phyloP scores from a whole-genome alignment of 139 green algal genomes.

The Chlamydomonas sp. region DNA sequence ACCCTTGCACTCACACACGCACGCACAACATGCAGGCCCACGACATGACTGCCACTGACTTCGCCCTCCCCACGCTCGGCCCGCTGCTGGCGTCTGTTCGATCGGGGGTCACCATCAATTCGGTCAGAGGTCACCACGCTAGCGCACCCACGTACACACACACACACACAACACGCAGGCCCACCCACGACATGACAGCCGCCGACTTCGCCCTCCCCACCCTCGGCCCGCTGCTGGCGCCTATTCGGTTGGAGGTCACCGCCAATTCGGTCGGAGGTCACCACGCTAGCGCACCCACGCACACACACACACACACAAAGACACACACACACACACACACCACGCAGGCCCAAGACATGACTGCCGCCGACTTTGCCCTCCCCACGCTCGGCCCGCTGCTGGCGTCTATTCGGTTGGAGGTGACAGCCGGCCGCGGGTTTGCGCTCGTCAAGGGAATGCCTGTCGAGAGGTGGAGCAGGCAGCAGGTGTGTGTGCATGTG shows the following conservation, averaged over 20 bases:
- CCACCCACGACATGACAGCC: conserved; percentile 6
- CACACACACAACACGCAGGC: not conserved
- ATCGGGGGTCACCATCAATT: conserved; percentile 7
- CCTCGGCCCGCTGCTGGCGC: conserved; percentile 22
- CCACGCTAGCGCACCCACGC: too few species aligned
- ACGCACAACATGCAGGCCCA: not conserved
- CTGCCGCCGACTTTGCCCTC: conserved; percentile 19
- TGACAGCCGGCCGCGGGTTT: conserved; percentile 47
- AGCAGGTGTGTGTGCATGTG: conserved; percentile 4
- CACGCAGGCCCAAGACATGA: not conserved
- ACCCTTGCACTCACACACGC: not conserved
- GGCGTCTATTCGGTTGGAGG: conserved; percentile 27
- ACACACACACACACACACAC: not conserved
- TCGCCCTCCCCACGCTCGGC: conserved; percentile 28
- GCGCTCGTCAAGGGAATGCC: conserved; percentile 48
- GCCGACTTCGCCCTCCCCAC: conserved; percentile 26
- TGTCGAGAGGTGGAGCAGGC: conserved; percentile 38
- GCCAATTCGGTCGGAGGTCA: too few species aligned
- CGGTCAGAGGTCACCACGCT: too few species aligned
- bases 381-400: conserved; percentile 40
- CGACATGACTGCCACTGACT: conserved; percentile 9
- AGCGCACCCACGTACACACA: too few species aligned
- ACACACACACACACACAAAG: too few species aligned
- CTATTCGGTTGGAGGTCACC: conserved; percentile 16
- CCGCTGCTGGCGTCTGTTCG: conserved; percentile 18